phyloP scores from a whole-genome alignment of 2,329 filamentous ascomycete genomes.

The Orbilia oligospora region DNA sequence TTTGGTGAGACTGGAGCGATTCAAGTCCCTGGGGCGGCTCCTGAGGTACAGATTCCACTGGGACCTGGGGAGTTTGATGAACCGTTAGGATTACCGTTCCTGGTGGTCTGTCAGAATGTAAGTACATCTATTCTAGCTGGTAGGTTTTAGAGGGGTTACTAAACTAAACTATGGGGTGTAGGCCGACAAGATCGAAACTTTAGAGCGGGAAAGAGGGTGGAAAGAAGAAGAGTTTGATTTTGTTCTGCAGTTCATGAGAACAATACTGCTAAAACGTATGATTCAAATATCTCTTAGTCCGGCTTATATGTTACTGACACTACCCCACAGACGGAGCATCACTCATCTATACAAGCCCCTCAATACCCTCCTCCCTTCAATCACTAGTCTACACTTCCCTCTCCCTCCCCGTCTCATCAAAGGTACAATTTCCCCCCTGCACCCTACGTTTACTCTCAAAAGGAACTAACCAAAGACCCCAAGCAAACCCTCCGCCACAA shows the following conservation, averaged over 20 bases:
- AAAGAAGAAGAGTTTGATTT: constrained; percentile 98
- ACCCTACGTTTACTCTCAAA: neutral
- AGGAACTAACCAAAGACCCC: constrained; percentile 68
- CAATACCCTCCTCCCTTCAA: constrained; percentile 81
- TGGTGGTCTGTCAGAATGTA: constrained; percentile 96
- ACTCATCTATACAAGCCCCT: constrained; percentile 86
- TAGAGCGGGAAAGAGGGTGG: constrained; percentile 93
- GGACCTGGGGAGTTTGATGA: constrained; percentile 96
- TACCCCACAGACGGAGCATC: constrained; percentile 79
- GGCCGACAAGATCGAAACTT: constrained; percentile 88
- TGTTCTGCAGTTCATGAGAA: constrained; percentile 91
- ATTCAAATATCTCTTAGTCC: constrained; percentile 67
- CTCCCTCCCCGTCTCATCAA: constrained; percentile 1
- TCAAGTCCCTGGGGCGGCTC: constrained; percentile 74
- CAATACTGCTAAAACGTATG: constrained; percentile 87
- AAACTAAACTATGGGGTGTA: constrained; percentile 65
- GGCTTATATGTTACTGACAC: constrained; percentile 63
- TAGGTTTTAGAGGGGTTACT: neutral
- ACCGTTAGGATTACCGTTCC: constrained; percentile 85
- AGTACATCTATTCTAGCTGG: constrained; percentile 65
- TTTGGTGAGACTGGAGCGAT: constrained; percentile 63
- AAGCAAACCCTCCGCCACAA: constrained; percentile 86
- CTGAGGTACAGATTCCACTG: constrained; percentile 80
- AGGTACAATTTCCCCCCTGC: neutral
- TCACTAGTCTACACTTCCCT: constrained; percentile 83